Percentiles rank a stretch among this genome's conserved stretches.
These are phyloP conservation scores for Barnettozyma californica DNA, from an alignment of 805 yeast genomes.

Conservation along the genomic window DNA sequence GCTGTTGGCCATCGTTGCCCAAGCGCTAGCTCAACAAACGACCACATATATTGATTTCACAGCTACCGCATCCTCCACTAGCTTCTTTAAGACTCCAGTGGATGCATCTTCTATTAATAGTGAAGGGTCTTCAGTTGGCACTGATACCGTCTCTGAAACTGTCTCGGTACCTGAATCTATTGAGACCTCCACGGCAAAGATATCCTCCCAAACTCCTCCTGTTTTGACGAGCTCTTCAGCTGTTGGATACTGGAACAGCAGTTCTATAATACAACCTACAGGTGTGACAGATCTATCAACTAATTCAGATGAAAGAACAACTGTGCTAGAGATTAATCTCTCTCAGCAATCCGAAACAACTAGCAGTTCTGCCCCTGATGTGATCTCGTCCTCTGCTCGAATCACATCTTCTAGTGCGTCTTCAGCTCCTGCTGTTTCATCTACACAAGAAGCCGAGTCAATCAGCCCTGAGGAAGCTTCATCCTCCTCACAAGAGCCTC, in stretches of 20 bases:
- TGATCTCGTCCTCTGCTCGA: neutral
- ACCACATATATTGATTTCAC: constrained; percentile 19
- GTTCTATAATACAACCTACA: neutral
- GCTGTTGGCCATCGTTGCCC: constrained; percentile 11
- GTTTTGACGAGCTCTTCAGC: constrained; percentile 7
- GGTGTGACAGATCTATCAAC: neutral
- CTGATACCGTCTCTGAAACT: too few species aligned
- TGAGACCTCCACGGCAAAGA: neutral
- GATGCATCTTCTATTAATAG: constrained; percentile 5
- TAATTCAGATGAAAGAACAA: too few species aligned
- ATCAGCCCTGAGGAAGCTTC: neutral
- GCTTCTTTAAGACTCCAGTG: constrained; percentile 12
- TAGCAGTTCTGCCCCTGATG: neutral
- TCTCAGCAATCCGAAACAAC: neutral
- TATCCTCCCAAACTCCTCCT: constrained; percentile 1
- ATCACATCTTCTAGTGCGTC: neutral
- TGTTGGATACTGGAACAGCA: constrained; percentile 4
- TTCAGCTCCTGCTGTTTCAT: neutral
- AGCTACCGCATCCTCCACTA: constrained; percentile 14
- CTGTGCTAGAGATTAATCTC: neutral
- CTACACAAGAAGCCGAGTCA: neutral
- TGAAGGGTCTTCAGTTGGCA: too few species aligned
- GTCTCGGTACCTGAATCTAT: constrained; percentile 4
- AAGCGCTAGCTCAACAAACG: constrained; percentile 17
- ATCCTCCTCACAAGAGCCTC: too few species aligned